Evolutionary conservation across 2,329 filamentous ascomycete genomes (phyloP).

Genomic region (Ophiostoma triangulosporum): DNA sequence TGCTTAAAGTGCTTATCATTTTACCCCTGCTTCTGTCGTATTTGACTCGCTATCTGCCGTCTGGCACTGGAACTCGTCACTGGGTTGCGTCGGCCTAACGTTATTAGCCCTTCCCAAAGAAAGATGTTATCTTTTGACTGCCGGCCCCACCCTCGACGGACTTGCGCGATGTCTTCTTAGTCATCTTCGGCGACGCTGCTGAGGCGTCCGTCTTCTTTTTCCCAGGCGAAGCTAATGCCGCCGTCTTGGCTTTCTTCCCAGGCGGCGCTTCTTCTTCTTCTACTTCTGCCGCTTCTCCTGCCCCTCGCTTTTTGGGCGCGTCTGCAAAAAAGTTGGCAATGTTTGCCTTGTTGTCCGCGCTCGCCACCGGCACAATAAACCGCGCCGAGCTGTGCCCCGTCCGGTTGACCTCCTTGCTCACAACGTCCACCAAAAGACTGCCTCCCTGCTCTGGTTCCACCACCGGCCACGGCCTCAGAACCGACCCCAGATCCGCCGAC

Average conservation of each 20-base stretch:
- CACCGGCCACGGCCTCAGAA: slow-evolving; percentile 49
- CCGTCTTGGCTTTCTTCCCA: neutral
- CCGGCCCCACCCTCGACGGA: neutral
- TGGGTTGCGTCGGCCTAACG: too few relatives aligned
- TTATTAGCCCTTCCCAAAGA: slow-evolving; percentile 3
- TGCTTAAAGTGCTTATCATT: too few relatives aligned
- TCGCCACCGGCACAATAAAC: slow-evolving; percentile 73
- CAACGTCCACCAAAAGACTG: slow-evolving; percentile 49
- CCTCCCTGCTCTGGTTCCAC: slow-evolving; percentile 40
- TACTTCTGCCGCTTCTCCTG: slow-evolving; percentile 17
- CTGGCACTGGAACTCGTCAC: too few relatives aligned
- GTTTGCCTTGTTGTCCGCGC: slow-evolving; percentile 78
- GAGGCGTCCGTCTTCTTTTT: neutral
- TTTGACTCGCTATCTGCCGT: neutral
- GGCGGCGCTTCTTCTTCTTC: neutral
- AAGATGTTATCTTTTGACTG: slow-evolving; percentile 9
- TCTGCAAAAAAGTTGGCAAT: slow-evolving; percentile 85
- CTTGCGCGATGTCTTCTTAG: neutral
- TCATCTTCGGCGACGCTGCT: neutral
- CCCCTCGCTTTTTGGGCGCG: slow-evolving; percentile 27
- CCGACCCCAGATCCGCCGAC: slow-evolving; percentile 61
- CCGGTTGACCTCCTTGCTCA: slow-evolving; percentile 82
- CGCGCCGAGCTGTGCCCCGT: slow-evolving; percentile 79
- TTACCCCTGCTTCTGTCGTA: too few relatives aligned
- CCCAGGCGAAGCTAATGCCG: neutral